These are phyloP conservation scores for Phytophthora tubulina DNA, from an alignment of 352 stramenopile genomes.

Conservation along the genomic window DNA sequence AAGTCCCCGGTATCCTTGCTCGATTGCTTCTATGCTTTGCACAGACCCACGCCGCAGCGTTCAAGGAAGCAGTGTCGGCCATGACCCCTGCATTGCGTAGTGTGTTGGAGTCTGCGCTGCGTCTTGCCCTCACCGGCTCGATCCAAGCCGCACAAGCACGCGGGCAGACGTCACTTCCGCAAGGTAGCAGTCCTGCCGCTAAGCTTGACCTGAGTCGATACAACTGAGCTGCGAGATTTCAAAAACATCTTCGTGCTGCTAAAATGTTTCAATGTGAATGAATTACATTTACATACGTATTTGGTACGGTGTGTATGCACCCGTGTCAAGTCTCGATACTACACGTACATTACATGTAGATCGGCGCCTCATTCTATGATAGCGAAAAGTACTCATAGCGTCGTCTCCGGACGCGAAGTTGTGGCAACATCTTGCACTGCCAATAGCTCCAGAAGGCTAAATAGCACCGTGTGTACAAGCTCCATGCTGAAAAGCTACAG, in stretches of 20 bases:
- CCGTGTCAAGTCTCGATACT: slow-evolving; percentile 21
- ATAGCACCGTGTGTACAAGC: slow-evolving; percentile 57
- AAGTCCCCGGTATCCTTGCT: slow-evolving; percentile 42
- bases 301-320: no score
- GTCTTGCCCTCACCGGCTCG: slow-evolving; percentile 52
- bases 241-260: background rate
- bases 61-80: slow-evolving; percentile 60
- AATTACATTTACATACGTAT: slow-evolving; percentile 25
- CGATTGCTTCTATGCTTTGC: slow-evolving; percentile 63
- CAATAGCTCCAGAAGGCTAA: slow-evolving; percentile 57
- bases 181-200: slow-evolving; percentile 10
- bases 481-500: slow-evolving; percentile 59
- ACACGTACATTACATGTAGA: background rate
- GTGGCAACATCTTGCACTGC: slow-evolving; percentile 49
- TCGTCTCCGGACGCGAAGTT: slow-evolving; percentile 49
- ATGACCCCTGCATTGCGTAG: slow-evolving; percentile 49
- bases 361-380: slow-evolving; percentile 4
- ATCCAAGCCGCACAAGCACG: slow-evolving; percentile 5
- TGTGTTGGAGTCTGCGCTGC: slow-evolving; percentile 55
- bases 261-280: slow-evolving; percentile 28
- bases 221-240: slow-evolving; percentile 28
- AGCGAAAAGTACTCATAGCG: slow-evolving; percentile 41
- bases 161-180: slow-evolving; percentile 12
- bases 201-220: slow-evolving; percentile 68
- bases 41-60: slow-evolving; percentile 57